These are phyloP conservation scores for Pseudogymnoascus pannorum DNA, from an alignment of 2,329 filamentous ascomycete genomes.

Conservation along the genomic window DNA sequence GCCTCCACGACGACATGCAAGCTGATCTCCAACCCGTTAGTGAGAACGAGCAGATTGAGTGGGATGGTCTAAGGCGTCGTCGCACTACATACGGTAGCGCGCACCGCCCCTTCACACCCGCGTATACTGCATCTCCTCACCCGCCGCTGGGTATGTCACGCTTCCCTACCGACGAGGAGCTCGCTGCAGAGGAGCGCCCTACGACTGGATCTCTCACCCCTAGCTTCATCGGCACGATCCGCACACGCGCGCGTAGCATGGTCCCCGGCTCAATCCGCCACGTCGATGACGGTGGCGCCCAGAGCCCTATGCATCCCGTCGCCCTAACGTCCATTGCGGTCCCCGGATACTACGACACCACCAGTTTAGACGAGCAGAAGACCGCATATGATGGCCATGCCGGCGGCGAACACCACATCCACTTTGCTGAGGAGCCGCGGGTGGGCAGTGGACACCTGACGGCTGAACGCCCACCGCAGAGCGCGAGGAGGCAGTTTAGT, in stretches of 20 bases:
- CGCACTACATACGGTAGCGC: conserved; percentile 41
- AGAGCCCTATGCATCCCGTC: conserved; percentile 53
- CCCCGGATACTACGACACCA: conserved; percentile 37
- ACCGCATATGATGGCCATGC: conserved; percentile 45
- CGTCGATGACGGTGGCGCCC: conserved; percentile 31
- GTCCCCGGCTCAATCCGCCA: conserved; percentile 22
- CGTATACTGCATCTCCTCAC: conserved; percentile 38
- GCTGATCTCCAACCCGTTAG: conserved; percentile 67
- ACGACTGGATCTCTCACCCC: conserved; percentile 43
- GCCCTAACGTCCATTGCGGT: conserved; percentile 55
- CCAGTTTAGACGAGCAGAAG: conserved; percentile 32
- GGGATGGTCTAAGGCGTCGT: conserved; percentile 80
- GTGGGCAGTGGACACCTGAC: conserved; percentile 9
- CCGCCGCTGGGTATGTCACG: conserved; percentile 83
- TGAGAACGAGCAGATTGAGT: conserved; percentile 62
- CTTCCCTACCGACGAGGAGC: conserved; percentile 62
- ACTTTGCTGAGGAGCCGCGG: conserved; percentile 34
- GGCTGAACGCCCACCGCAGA: conserved; percentile 50
- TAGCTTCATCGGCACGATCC: conserved; percentile 51
- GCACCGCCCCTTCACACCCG: conserved; percentile 21
- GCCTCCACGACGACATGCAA: conserved; percentile 71
- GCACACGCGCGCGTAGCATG: conserved; percentile 36
- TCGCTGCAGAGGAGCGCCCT: conserved; percentile 37
- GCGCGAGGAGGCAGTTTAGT: conserved; percentile 73
- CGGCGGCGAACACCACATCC: conserved; percentile 39